A percentile compares a stretch with the other conserved stretches of the same genome.
phyloP scores from a whole-genome alignment of 192 early-diverging fungal genomes.

The Geranomyces michiganensis region DNA sequence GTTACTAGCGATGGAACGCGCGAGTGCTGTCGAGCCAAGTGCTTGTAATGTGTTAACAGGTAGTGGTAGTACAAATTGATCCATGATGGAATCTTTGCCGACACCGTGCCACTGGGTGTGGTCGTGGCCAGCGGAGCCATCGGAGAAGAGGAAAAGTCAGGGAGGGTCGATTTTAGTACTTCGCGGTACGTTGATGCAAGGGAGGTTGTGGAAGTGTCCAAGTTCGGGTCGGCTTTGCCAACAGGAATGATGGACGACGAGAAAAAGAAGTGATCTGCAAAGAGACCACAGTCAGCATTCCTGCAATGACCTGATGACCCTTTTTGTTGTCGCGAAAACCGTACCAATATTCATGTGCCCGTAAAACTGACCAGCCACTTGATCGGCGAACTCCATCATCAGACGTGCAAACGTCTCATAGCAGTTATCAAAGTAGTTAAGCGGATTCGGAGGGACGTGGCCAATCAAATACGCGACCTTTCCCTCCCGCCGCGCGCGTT shows the following conservation, averaged over 20 bases:
- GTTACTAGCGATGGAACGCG: neutral
- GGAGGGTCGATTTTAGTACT: neutral
- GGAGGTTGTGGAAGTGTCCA: neutral
- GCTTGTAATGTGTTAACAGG: constrained; percentile 38
- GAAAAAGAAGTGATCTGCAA: constrained; percentile 46
- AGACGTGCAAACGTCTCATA: constrained; percentile 28
- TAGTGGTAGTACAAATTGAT: constrained; percentile 36
- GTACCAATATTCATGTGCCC: constrained; percentile 48
- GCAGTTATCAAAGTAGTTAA: constrained; percentile 36
- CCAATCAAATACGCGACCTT: constrained; percentile 38
- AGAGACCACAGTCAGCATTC: too few relatives aligned
- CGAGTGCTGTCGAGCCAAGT: constrained; percentile 12
- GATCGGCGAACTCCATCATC: constrained; percentile 35
- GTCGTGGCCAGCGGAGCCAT: constrained; percentile 1
- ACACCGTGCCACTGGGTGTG: neutral
- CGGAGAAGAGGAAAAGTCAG: constrained; percentile 7
- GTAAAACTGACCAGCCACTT: constrained; percentile 43
- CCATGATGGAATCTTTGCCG: constrained; percentile 33
- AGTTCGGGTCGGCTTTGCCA: neutral
- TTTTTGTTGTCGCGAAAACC: neutral
- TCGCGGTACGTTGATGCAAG: neutral
- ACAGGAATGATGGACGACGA: constrained; percentile 21
- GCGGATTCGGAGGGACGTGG: constrained; percentile 40
- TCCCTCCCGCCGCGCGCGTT: constrained; percentile 11
- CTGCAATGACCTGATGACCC: too few relatives aligned